These are phyloP conservation scores for Breviolum minutum DNA, from an alignment of 73 alveolate genomes.

Conservation along the genomic window DNA sequence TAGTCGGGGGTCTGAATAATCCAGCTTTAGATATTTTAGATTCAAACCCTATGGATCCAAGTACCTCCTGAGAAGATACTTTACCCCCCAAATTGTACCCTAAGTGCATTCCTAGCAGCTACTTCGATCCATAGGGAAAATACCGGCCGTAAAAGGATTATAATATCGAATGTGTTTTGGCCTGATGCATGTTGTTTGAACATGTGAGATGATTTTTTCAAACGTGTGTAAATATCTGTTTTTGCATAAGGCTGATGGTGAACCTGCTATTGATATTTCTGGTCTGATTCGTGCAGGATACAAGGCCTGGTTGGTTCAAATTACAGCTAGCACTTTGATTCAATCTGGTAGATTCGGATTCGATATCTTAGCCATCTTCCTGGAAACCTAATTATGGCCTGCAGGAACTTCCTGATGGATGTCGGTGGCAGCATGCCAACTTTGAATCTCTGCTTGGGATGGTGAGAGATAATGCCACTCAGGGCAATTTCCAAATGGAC, in stretches of 20 bases:
- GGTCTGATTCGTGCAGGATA: neutral
- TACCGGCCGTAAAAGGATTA: neutral
- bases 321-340: neutral
- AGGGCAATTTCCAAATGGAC: neutral
- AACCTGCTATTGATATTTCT: neutral
- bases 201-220: too few species aligned
- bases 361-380: too few species aligned
- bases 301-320: neutral
- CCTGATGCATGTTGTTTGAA: neutral
- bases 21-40: neutral
- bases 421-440: neutral
- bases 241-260: neutral
- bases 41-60: too few species aligned
- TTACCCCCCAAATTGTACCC: too few species aligned
- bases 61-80: too few species aligned
- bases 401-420: slow-evolving; percentile 15
- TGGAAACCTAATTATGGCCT: neutral
- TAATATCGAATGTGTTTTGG: neutral
- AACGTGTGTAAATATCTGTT: too few species aligned
- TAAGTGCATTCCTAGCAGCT: too few species aligned
- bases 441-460: neutral
- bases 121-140: neutral
- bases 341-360: neutral
- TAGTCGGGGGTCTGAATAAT: neutral
- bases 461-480: neutral